Evolutionary conservation across 1,284 basidiomycete genomes (phyloP), one percentile per base, ranked within the genome.

Genomic region (Trichosporon ovoides): DNA sequence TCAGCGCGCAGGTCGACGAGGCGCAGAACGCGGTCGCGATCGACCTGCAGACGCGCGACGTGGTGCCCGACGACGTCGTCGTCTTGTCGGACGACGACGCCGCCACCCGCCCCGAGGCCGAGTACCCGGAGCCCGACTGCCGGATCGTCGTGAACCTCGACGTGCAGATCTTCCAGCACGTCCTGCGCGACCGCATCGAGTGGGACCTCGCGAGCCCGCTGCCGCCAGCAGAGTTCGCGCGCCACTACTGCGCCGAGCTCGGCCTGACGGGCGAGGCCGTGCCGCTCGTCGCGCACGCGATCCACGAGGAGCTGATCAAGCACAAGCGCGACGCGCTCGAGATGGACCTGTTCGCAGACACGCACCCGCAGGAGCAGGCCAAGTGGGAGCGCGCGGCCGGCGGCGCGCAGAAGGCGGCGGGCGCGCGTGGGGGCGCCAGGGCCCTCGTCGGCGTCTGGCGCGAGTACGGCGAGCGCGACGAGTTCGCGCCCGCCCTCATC

Each of bases 181-280:
- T 95, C 74, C 82, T 98, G 1, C 82, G 88, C 58, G 95, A 98
- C 78, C 89, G 94, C 65, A 90, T 98, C 68, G 96, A 98, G 78
- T 98, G 96, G 96, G 95, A 98, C 76, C 83, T 98, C 7, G 84
- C 91, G 33, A 97, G 94, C 0, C 83, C 88, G 0, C 83, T 98
- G 16, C 94, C 93, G 0, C 95, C 95, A 0, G 88, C 95, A 71
- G 81, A 80, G 1, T 98, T 98, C 70, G 85, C 95, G 0, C 77
- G 80, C 36, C 85, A 84, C 58, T 87, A 97, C 52, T 92, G 89
- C 69, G 77, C 82, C 36, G 95, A 98, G 66, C 83, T 98, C 9
- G 93, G 92, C 2, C 82, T 98, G 1, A 82, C 87, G 0, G 89
- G 91, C 28, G 92, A 96, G 73, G 91, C 93, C 0, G 76, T 87